These are phyloP conservation scores for Colletotrichum abscissum DNA, from an alignment of 2,329 filamentous ascomycete genomes.

Conservation along the genomic window DNA sequence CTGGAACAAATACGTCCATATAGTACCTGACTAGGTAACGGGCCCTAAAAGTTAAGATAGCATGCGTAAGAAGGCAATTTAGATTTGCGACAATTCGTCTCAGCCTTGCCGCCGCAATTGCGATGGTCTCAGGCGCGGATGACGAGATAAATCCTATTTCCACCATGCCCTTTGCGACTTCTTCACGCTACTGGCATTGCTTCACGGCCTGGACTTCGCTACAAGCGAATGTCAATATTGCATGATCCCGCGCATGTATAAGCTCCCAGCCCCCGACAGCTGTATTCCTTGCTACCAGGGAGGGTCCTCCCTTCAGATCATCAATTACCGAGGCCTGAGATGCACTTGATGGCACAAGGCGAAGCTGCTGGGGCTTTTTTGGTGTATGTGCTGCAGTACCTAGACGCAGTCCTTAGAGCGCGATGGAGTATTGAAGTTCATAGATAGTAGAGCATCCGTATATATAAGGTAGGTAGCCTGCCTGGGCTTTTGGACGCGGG, in stretches of 20 bases:
- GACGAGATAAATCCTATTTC: not conserved
- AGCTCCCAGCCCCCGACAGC: conserved; percentile 16
- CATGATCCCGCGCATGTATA: not conserved
- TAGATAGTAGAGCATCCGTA: not conserved
- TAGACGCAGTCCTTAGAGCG: not conserved
- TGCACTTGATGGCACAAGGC: not conserved
- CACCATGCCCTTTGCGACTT: not conserved
- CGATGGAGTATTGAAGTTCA: not conserved
- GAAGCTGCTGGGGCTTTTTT: not conserved
- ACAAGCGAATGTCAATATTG: not conserved
- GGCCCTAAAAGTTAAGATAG: not conserved
- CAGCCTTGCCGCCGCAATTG: not conserved
- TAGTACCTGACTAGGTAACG: not conserved
- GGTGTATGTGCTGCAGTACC: not conserved
- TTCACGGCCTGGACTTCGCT: not conserved
- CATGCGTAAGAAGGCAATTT: not conserved
- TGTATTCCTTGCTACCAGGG: conserved; percentile 17
- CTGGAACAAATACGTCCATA: not conserved
- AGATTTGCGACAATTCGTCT: not conserved
- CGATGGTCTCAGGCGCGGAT: not conserved
- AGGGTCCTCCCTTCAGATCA: conserved; percentile 14
- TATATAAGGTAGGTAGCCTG: not conserved
- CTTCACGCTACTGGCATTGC: not conserved
- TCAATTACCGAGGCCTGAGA: not conserved
- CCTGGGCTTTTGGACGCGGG: not conserved